Evolutionary conservation across 352 stramenopile species (phyloP).

Genomic region (Sclerospora graminicola): DNA sequence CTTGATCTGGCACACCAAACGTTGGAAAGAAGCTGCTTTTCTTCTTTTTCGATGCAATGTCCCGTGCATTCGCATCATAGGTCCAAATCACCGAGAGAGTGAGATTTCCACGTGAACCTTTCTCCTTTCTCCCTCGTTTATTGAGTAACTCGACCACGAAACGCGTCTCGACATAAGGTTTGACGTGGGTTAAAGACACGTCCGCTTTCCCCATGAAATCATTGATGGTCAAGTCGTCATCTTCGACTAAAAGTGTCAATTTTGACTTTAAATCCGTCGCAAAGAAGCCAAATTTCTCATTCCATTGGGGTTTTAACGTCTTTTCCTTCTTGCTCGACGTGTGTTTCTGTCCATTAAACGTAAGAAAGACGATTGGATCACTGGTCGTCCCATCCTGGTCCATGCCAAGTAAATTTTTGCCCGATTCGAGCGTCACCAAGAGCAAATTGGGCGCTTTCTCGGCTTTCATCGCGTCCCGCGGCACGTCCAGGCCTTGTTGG

Average conservation of each 20-base stretch:
- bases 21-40: slow-evolving; percentile 43
- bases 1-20: slow-evolving; percentile 51
- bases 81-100: slow-evolving; percentile 52
- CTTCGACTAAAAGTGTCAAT: slow-evolving; percentile 48
- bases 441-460: slow-evolving; percentile 49
- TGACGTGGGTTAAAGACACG: slow-evolving; percentile 40
- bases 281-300: slow-evolving; percentile 75
- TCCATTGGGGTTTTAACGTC: slow-evolving; percentile 63
- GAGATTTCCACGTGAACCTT: slow-evolving; percentile 43
- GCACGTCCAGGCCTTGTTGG: slow-evolving; percentile 9
- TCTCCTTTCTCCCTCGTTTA: slow-evolving; percentile 60
- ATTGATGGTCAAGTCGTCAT: slow-evolving; percentile 69
- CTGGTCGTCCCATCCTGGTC: slow-evolving; percentile 72
- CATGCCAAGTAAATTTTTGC: slow-evolving; percentile 77
- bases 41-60: slow-evolving; percentile 67
- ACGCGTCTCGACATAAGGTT: slow-evolving; percentile 44
- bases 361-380: slow-evolving; percentile 82
- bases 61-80: slow-evolving; percentile 31
- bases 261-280: slow-evolving; percentile 41
- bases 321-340: slow-evolving; percentile 65
- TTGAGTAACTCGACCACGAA: slow-evolving; percentile 45
- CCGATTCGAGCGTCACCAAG: slow-evolving; percentile 59
- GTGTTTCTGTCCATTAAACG: slow-evolving; percentile 70
- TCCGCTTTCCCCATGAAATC: slow-evolving; percentile 71
- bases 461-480: slow-evolving; percentile 4